These are phyloP conservation scores for Capsicum rhomboideum DNA, from an alignment of 257 asterid species.

Conservation along the genomic window DNA sequence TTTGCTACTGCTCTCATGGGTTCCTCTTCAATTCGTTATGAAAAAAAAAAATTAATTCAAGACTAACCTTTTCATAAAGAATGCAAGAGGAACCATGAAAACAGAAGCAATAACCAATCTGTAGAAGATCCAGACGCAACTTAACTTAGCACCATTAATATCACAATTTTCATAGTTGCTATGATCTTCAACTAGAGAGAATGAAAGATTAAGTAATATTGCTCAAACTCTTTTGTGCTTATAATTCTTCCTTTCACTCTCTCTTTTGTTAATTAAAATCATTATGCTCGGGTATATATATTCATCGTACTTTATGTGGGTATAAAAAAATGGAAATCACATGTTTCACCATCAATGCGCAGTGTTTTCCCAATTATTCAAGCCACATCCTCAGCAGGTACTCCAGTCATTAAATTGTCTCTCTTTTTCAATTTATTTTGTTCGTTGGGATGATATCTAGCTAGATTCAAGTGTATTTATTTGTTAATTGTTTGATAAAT, in stretches of 20 bases:
- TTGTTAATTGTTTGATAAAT: no score
- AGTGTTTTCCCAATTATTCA: no score
- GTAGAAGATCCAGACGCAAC: constrained; percentile 11
- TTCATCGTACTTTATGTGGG: background rate
- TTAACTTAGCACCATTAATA: constrained; percentile 11
- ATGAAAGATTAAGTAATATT: background rate
- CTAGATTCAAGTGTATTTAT: no score
- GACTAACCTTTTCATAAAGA: no score
- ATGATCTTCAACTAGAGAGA: background rate
- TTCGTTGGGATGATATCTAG: no score
- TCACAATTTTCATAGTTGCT: constrained; percentile 1
- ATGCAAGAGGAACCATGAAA: constrained; percentile 25
- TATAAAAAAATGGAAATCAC: no score
- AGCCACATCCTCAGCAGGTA: no score
- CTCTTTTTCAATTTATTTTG: no score
- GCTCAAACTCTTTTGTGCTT: background rate
- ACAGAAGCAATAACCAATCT: constrained; percentile 13
- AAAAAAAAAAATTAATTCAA: no score
- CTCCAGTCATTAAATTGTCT: no score
- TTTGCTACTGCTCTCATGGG: constrained; percentile 21
- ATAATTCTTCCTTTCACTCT: background rate
- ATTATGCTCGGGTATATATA: background rate
- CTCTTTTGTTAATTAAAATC: background rate
- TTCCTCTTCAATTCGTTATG: constrained; percentile 21
- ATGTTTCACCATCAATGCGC: no score